phyloP scores from a whole-genome alignment of 495 filamentous ascomycete genomes.

The Collariella sp. region DNA sequence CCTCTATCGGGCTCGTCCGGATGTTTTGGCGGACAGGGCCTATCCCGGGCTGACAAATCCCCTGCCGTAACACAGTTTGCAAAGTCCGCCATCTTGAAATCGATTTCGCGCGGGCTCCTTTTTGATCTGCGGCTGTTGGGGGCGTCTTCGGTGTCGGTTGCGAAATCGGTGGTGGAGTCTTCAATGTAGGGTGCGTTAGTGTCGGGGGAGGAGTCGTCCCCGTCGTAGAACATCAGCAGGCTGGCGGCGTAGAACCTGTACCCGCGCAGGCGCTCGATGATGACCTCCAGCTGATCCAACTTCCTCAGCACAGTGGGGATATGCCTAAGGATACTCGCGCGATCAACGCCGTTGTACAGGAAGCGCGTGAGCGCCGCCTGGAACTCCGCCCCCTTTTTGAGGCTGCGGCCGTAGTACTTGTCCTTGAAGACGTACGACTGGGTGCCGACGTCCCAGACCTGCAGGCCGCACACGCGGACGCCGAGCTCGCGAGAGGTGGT shows the following conservation, averaged over 20 bases:
- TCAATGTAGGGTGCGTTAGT: slow-evolving; percentile 41
- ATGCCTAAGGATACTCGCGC: slow-evolving; percentile 66
- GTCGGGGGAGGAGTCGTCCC: slow-evolving; percentile 44
- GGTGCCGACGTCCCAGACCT: slow-evolving; percentile 83
- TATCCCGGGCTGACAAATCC: slow-evolving; percentile 49
- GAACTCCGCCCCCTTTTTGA: slow-evolving; percentile 86
- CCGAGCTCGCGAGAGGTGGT: slow-evolving; percentile 89
- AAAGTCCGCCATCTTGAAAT: slow-evolving; percentile 97
- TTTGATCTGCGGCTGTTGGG: slow-evolving; percentile 29
- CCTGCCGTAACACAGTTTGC: slow-evolving; percentile 93
- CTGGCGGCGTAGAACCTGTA: slow-evolving; percentile 97
- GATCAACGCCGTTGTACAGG: slow-evolving; percentile 81
- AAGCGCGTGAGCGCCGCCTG: slow-evolving; percentile 82
- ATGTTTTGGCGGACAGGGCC: slow-evolving; percentile 72
- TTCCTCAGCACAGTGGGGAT: slow-evolving; percentile 83
- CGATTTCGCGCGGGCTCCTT: slow-evolving; percentile 49
- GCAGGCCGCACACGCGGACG: slow-evolving; percentile 90
- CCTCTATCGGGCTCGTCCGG: slow-evolving; percentile 76
- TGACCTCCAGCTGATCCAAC: slow-evolving; percentile 67
- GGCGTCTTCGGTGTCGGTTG: slow-evolving; percentile 43
- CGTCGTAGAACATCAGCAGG: slow-evolving; percentile 89
- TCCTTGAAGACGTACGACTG: slow-evolving; percentile 84
- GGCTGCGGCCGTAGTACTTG: slow-evolving; percentile 89
- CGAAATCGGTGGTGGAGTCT: slow-evolving; percentile 40
- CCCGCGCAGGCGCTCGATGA: slow-evolving; percentile 66